Evolutionary conservation across 164 flowering plant genomes (phyloP).

Genomic region (Hamamelis virginiana): DNA sequence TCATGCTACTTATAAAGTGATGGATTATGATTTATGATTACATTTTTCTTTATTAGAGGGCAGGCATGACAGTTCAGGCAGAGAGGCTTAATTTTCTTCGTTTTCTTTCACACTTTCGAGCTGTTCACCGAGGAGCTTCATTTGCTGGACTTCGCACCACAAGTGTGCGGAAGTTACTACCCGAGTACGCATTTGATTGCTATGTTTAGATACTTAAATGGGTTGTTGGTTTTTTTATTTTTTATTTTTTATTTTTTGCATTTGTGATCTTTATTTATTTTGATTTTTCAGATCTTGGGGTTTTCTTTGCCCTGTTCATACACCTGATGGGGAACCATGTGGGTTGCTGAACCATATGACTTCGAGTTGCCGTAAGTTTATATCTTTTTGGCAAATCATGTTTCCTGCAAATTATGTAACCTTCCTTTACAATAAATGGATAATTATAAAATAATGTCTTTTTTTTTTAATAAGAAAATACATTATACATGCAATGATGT

Average conservation of each 20-base stretch:
- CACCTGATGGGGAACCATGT: slow-evolving; percentile 98
- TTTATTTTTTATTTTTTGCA: too few relatives aligned
- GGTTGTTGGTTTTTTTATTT: too few relatives aligned
- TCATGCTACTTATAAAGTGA: too few relatives aligned
- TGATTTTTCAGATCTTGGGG: slow-evolving; percentile 80
- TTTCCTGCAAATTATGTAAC: not conserved
- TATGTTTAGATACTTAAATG: not conserved
- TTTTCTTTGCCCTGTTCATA: slow-evolving; percentile 96
- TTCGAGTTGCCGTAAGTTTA: slow-evolving; percentile 67
- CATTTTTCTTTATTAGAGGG: slow-evolving; percentile 49
- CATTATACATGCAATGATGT: too few relatives aligned
- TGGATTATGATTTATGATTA: not conserved
- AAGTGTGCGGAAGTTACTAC: slow-evolving; percentile 92
- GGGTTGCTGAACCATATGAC: slow-evolving; percentile 93
- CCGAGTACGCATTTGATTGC: slow-evolving; percentile 64
- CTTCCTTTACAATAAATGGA: too few relatives aligned
- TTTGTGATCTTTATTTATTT: not conserved
- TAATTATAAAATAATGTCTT: too few relatives aligned
- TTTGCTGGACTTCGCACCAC: slow-evolving; percentile 94
- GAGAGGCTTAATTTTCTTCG: slow-evolving; percentile 93
- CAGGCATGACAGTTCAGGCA: slow-evolving; percentile 78
- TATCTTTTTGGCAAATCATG: not conserved
- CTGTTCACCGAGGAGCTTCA: slow-evolving; percentile 93
- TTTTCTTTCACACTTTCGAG: slow-evolving; percentile 84
- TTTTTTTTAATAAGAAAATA: too few relatives aligned